Evolutionary conservation across 2,329 filamentous ascomycete species (phyloP).

Genomic region (Capronia epimyces): DNA sequence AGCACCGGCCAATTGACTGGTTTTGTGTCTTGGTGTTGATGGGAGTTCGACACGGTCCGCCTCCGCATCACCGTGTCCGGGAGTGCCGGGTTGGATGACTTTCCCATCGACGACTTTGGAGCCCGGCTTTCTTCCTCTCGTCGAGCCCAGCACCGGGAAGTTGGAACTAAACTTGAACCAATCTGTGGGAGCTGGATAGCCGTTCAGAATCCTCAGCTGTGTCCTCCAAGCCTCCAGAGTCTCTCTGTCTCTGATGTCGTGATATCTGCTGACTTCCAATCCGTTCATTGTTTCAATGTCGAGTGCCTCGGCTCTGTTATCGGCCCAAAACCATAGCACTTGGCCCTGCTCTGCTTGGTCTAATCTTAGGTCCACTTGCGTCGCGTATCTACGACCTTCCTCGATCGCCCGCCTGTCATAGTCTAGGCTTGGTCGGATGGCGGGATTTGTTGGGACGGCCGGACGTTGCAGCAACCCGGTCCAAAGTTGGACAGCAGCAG

Average conservation of each 20-base stretch:
- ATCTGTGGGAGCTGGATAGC: slow-evolving; percentile 21
- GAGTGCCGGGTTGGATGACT: slow-evolving; percentile 20
- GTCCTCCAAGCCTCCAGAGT: slow-evolving; percentile 39
- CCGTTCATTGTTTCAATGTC: slow-evolving; percentile 53
- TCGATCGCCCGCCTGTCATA: slow-evolving; percentile 45
- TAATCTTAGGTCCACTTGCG: slow-evolving; percentile 47
- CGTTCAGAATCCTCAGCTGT: slow-evolving; percentile 43
- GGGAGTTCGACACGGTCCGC: neutral
- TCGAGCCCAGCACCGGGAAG: neutral
- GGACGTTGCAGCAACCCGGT: slow-evolving; percentile 26
- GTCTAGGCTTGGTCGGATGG: slow-evolving; percentile 35
- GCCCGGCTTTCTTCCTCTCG: slow-evolving; percentile 23
- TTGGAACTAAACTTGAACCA: slow-evolving; percentile 7
- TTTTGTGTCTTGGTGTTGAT: slow-evolving; percentile 20
- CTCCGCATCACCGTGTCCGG: slow-evolving; percentile 12
- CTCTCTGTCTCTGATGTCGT: slow-evolving; percentile 43
- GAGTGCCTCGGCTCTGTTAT: slow-evolving; percentile 52
- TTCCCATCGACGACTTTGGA: slow-evolving; percentile 26
- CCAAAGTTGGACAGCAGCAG: slow-evolving; percentile 40
- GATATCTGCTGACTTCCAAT: slow-evolving; percentile 45
- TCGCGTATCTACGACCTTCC: slow-evolving; percentile 45
- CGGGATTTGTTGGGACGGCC: slow-evolving; percentile 18
- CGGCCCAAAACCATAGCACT: slow-evolving; percentile 53
- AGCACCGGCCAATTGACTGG: slow-evolving; percentile 23
- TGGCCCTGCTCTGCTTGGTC: slow-evolving; percentile 29